These are phyloP conservation scores for Aristolochia californica DNA, from an alignment of 164 flowering plant species.

Conservation along the genomic window DNA sequence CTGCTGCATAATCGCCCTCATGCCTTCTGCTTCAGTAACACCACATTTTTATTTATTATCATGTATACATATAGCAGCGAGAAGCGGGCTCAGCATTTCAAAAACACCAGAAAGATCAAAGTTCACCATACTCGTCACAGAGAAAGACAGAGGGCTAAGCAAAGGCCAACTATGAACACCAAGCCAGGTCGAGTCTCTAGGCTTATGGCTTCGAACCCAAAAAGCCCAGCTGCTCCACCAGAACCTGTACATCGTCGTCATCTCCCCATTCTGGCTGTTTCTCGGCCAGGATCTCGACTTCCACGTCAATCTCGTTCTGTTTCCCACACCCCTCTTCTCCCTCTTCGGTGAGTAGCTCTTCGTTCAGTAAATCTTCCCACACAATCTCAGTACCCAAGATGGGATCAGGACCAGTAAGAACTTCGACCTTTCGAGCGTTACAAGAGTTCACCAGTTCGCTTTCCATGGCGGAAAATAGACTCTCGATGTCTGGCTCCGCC, in stretches of 20 bases:
- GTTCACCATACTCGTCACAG: neutral
- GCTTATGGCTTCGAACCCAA: constrained; percentile 2
- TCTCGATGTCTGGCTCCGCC: constrained; percentile 18
- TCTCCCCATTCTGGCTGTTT: constrained; percentile 18
- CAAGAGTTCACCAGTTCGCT: constrained; percentile 5
- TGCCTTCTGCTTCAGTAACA: no score
- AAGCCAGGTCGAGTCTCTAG: neutral
- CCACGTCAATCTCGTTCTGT: constrained; percentile 25
- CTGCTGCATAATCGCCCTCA: neutral
- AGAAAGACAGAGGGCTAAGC: neutral
- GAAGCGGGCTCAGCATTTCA: no score
- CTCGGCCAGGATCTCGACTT: constrained; percentile 40
- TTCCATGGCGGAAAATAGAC: constrained; percentile 13
- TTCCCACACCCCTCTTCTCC: constrained; percentile 12
- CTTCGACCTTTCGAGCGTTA: constrained; percentile 5
- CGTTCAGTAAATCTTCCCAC: constrained; percentile 37
- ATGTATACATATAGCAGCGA: no score
- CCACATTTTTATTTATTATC: no score
- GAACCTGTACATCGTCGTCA: constrained; percentile 12
- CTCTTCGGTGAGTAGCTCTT: constrained; percentile 17
- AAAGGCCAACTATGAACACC: neutral
- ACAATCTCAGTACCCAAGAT: constrained; percentile 15
- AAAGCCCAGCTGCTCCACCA: constrained; percentile 22
- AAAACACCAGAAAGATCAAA: neutral
- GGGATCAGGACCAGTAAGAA: neutral